Evolutionary conservation across 2,329 filamentous ascomycete species (phyloP).

Genomic region (Phialemonium atrogriseum): DNA sequence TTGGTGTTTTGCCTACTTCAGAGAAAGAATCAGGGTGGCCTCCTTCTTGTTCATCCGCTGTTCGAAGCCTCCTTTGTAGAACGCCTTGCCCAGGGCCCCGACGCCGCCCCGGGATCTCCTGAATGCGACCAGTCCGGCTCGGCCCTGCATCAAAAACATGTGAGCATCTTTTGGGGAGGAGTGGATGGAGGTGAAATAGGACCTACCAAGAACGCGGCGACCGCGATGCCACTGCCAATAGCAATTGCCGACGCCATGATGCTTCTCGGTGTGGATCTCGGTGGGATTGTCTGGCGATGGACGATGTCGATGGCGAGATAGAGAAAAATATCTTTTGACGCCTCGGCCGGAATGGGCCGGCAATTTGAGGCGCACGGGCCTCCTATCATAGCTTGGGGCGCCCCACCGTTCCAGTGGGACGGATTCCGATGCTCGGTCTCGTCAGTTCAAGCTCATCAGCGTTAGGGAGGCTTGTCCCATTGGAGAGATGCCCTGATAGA

Average conservation of each 20-base stretch:
- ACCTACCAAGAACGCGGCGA: conserved; percentile 55
- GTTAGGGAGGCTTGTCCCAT: no score
- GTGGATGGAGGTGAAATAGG: conserved; percentile 4
- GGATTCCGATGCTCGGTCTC: no score
- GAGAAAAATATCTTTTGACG: no score
- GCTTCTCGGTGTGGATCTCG: conserved; percentile 8
- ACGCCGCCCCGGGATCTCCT: conserved; percentile 72
- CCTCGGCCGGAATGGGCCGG: no score
- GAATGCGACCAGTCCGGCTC: conserved; percentile 84
- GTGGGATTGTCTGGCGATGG: no score
- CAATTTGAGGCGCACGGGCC: no score
- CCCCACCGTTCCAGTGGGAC: no score
- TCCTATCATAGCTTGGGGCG: no score
- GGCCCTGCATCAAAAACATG: conserved; percentile 53
- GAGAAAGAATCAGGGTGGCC: conserved; percentile 80
- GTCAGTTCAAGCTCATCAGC: no score
- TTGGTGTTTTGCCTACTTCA: conserved; percentile 55
- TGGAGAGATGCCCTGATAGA: no score
- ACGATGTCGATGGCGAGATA: no score
- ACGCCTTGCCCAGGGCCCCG: conserved; percentile 78
- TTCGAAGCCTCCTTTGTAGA: conserved; percentile 99
- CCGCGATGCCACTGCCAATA: conserved; percentile 53
- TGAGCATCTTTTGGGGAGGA: not conserved
- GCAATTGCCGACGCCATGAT: conserved; percentile 51
- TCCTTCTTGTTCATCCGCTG: conserved; percentile 87